Evolutionary conservation across 2,329 filamentous ascomycete genomes (phyloP).

Genomic region (Ceratocystis smalleyi): DNA sequence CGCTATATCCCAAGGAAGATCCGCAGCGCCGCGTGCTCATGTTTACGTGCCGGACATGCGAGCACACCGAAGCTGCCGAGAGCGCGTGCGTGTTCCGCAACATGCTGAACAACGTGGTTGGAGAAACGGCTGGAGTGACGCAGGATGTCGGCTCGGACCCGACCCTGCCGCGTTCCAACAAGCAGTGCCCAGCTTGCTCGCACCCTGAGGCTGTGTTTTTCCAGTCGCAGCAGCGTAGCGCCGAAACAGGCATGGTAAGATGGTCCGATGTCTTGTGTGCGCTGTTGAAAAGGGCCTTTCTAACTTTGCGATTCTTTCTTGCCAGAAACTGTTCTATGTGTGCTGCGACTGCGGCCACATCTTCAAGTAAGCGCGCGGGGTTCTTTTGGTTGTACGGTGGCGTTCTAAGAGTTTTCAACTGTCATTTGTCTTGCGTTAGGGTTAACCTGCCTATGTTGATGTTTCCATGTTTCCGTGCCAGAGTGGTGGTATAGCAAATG

Average conservation of each 20-base stretch:
- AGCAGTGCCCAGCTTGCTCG: slow-evolving; percentile 68
- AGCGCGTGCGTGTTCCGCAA: slow-evolving; percentile 94
- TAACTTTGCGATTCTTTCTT: neutral
- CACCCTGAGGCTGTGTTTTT: slow-evolving; percentile 94
- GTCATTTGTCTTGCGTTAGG: neutral
- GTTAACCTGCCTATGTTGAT: neutral
- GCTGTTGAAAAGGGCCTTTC: neutral
- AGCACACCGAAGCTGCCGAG: slow-evolving; percentile 72
- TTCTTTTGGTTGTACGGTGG: neutral
- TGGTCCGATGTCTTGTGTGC: neutral
- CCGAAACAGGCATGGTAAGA: slow-evolving; percentile 94
- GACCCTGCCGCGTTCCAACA: slow-evolving; percentile 84
- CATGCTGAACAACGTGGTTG: slow-evolving; percentile 75
- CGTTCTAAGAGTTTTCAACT: slow-evolving; percentile 8
- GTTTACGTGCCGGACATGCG: slow-evolving; percentile 91
- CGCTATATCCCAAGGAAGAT: slow-evolving; percentile 95
- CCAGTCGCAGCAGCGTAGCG: slow-evolving; percentile 92
- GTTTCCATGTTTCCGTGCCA: neutral
- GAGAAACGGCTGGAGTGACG: slow-evolving; percentile 92
- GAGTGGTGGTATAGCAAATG: neutral
- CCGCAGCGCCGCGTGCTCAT: slow-evolving; percentile 67
- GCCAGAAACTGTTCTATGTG: slow-evolving; percentile 78
- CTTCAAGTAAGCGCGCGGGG: slow-evolving; percentile 37
- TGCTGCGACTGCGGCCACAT: slow-evolving; percentile 90
- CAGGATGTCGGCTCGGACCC: slow-evolving; percentile 95